Evolutionary conservation across 768 basidiomycete genomes (phyloP).

Genomic region (Russula sp.): DNA sequence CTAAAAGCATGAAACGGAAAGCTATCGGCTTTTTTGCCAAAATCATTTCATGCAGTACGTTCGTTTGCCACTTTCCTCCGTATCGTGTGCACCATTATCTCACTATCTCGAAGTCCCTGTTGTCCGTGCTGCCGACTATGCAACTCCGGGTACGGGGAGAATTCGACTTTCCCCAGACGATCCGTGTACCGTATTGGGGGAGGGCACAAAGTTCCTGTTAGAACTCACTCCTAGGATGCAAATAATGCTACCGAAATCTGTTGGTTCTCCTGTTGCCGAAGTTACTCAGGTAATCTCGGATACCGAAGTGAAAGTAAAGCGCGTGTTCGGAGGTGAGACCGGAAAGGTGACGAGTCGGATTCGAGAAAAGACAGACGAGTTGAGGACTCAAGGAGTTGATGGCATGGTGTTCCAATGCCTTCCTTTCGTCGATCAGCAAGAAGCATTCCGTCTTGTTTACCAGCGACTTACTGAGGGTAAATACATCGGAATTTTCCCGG

Average conservation of each 20-base stretch:
- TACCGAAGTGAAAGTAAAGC: constrained; percentile 77
- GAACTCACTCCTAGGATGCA: constrained; percentile 79
- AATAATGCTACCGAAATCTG: constrained; percentile 78
- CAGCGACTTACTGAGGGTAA: constrained; percentile 80
- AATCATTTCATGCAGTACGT: constrained; percentile 84
- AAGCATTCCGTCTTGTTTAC: constrained; percentile 94
- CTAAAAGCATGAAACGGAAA: constrained; percentile 78
- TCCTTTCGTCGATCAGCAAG: constrained; percentile 88
- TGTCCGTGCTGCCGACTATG: constrained; percentile 83
- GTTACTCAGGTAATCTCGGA: constrained; percentile 88
- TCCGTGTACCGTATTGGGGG: constrained; percentile 78
- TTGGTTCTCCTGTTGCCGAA: constrained; percentile 75
- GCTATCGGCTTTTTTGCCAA: constrained; percentile 74
- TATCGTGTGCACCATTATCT: not conserved
- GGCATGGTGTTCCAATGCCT: constrained; percentile 81
- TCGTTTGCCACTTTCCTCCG: not conserved
- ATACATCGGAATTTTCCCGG: constrained; percentile 96
- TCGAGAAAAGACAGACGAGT: constrained; percentile 64
- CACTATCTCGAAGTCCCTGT: constrained; percentile 69
- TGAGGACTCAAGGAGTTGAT: constrained; percentile 48
- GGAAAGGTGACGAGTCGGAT: constrained; percentile 68
- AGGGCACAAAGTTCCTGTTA: constrained; percentile 70
- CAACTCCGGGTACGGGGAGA: constrained; percentile 69
- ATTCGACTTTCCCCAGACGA: constrained; percentile 72
- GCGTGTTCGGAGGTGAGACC: constrained; percentile 80